Evolutionary conservation across 2,329 filamentous ascomycete genomes (phyloP).

Genomic region (Aureobasidium sp.): DNA sequence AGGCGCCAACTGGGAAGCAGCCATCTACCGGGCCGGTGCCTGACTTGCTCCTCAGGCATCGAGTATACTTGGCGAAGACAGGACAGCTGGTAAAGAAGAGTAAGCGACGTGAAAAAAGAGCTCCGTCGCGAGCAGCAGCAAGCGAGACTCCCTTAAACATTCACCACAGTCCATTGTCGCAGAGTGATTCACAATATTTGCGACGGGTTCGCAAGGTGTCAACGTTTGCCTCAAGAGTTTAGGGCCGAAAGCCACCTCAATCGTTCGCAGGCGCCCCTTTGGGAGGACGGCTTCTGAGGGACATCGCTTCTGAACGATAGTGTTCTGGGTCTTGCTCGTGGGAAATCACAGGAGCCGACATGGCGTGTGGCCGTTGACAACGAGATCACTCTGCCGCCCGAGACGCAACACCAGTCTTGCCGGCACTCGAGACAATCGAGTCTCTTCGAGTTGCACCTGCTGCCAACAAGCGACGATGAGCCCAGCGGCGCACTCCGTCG

Average conservation of each 20-base stretch:
- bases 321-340: constrained; percentile 3
- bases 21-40: neutral
- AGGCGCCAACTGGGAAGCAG: neutral
- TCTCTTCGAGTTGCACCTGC: neutral
- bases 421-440: neutral
- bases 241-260: neutral
- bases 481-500: neutral
- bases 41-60: neutral
- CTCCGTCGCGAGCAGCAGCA: neutral
- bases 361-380: constrained; percentile 3
- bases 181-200: constrained; percentile 10
- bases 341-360: neutral
- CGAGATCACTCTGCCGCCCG: neutral
- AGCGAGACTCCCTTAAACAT: neutral
- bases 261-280: neutral
- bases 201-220: constrained; percentile 1
- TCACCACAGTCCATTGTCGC: constrained; percentile 5
- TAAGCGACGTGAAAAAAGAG: neutral
- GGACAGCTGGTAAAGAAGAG: neutral
- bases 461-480: neutral
- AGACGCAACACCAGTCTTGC: neutral
- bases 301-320: neutral
- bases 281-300: neutral
- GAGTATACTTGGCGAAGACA: neutral
- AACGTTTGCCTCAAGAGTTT: constrained; percentile 8